Evolutionary conservation across 2,329 filamentous ascomycete genomes (phyloP).

Genomic region (Fusarium udum): DNA sequence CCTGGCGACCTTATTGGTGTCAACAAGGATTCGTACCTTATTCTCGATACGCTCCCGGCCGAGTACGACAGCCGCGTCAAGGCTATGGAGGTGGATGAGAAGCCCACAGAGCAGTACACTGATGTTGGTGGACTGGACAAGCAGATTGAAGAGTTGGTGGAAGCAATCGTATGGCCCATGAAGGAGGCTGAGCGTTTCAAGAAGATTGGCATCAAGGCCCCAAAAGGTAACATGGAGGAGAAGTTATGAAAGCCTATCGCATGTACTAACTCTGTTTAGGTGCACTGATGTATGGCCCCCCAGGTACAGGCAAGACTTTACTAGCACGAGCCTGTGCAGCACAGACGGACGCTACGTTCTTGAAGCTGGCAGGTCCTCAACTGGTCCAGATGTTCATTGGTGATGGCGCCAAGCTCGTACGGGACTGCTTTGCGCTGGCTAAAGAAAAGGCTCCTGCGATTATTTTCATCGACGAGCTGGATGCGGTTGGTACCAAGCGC

Average conservation of each 20-base stretch:
- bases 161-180: constrained; percentile 99
- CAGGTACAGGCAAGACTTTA: constrained; percentile 89
- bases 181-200: constrained; percentile 99
- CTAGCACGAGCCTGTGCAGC: constrained; percentile 95
- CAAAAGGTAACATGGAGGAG: constrained; percentile 76
- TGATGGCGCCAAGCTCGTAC: constrained; percentile 96
- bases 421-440: constrained; percentile 95
- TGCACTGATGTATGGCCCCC: constrained; percentile 96
- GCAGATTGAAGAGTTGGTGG: constrained; percentile 98
- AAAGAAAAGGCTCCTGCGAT: constrained; percentile 99
- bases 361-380: constrained; percentile 97
- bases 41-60: constrained; percentile 94
- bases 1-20: constrained; percentile 97
- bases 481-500: constrained; percentile 98
- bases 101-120: constrained; percentile 98
- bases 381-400: constrained; percentile 99
- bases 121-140: constrained; percentile 98
- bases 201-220: constrained; percentile 99
- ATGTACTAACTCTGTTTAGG: constrained; percentile 86
- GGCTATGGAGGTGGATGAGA: constrained; percentile 99
- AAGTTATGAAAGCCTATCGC: constrained; percentile 62
- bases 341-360: constrained; percentile 97
- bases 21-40: constrained; percentile 98
- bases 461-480: constrained; percentile 99
- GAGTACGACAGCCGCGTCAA: constrained; percentile 99